A percentile compares a stretch with the other conserved stretches of the same genome.
These are phyloP conservation scores for Colletotrichum cordylinicola DNA, from an alignment of 2,329 filamentous ascomycete species.

Conservation along the genomic window DNA sequence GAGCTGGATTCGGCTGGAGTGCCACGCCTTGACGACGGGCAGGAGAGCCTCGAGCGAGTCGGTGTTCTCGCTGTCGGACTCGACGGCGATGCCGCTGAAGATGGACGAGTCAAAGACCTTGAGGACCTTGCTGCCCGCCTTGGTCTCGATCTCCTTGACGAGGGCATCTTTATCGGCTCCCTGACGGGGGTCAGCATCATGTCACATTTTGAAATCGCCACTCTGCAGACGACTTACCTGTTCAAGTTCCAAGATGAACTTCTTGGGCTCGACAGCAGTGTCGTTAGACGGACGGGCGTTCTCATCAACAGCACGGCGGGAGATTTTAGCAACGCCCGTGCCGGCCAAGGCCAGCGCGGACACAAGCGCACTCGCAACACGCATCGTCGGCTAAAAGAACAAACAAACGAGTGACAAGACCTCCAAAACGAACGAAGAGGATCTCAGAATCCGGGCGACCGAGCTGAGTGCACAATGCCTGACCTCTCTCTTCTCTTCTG, in stretches of 20 bases:
- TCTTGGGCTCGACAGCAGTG: conserved; percentile 10
- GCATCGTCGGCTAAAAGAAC: not conserved
- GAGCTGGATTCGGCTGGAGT: conserved; percentile 15
- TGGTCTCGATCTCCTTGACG: conserved; percentile 10
- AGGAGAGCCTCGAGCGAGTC: conserved; percentile 22
- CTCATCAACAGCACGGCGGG: not conserved
- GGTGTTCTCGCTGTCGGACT: conserved; percentile 20
- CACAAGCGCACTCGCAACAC: not conserved
- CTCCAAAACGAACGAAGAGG: not conserved
- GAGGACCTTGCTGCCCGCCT: conserved; percentile 8
- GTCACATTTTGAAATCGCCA: not conserved
- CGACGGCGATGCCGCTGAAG: conserved; percentile 29
- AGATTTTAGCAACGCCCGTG: not conserved
- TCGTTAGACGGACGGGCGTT: conserved; percentile 1
- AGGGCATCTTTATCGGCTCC: conserved; percentile 14
- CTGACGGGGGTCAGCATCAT: not conserved
- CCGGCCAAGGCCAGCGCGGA: conserved; percentile 17
- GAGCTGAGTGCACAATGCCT: not conserved
- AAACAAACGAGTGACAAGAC: not conserved
- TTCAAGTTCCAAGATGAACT: conserved; percentile 20
- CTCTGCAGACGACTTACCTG: not conserved
- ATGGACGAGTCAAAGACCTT: conserved; percentile 32
- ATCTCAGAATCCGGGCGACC: not conserved
- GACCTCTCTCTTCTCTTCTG: not conserved
- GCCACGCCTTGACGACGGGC: conserved; percentile 20